Evolutionary conservation across 768 basidiomycete genomes (phyloP).

Genomic region (Tephrocybe sp.): DNA sequence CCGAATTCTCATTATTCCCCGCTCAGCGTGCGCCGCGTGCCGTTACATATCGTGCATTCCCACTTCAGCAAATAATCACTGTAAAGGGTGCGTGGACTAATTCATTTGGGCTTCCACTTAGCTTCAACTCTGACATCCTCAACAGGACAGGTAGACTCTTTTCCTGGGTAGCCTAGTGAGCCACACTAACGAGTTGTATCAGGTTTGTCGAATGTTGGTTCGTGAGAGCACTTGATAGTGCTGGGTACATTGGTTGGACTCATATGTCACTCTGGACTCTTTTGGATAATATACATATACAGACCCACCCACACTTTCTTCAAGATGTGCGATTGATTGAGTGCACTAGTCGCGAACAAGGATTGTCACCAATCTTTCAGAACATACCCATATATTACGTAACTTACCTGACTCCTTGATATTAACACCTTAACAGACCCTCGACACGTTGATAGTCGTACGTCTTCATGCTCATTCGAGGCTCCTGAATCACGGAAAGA

Average conservation of each 20-base stretch:
- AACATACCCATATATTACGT: too few relatives aligned
- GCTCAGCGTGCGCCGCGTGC: slow-evolving; percentile 79
- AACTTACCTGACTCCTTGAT: too few relatives aligned
- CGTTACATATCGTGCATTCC: slow-evolving; percentile 91
- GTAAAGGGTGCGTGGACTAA: slow-evolving; percentile 46
- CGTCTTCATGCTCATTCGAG: background rate
- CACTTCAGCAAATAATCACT: slow-evolving; percentile 66
- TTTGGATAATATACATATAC: too few relatives aligned
- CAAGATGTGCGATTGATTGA: too few relatives aligned
- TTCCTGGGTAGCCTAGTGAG: background rate
- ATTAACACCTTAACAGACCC: too few relatives aligned
- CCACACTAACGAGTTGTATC: background rate
- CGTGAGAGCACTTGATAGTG: background rate
- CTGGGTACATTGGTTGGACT: too few relatives aligned
- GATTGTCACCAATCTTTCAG: too few relatives aligned
- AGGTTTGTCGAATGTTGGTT: slow-evolving; percentile 8
- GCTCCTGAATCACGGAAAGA: background rate
- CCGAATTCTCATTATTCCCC: background rate
- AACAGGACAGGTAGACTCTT: slow-evolving; percentile 18
- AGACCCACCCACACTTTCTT: too few relatives aligned
- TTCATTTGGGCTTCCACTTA: background rate
- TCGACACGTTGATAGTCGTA: too few relatives aligned
- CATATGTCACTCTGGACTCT: too few relatives aligned
- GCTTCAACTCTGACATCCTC: background rate
- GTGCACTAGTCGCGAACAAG: too few relatives aligned